Conservation (phyloP, 108 stramenopile species). For the Fistulifera solaris region DNA sequence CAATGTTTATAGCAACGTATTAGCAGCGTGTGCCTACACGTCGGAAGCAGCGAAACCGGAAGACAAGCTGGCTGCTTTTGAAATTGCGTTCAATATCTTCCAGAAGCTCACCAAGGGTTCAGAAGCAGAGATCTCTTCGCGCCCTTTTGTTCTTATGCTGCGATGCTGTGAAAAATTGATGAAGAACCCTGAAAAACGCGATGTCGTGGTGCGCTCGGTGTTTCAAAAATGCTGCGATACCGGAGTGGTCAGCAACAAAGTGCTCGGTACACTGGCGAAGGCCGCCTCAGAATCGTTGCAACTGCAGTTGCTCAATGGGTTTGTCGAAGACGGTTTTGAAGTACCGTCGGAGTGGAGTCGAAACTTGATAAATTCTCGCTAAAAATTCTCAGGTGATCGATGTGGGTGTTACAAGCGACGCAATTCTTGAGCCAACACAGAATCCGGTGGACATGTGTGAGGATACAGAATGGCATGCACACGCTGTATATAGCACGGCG, state of each 20-base stretch:
- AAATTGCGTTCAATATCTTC: conserved; percentile 20
- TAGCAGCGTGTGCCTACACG: conserved; percentile 31
- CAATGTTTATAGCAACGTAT: conserved; percentile 15
- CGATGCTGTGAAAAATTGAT: conserved; percentile 21
- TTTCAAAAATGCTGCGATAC: conserved; percentile 35
- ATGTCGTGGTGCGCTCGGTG: conserved; percentile 23
- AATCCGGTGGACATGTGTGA: conserved; percentile 13
- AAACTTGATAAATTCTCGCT: conserved; percentile 4
- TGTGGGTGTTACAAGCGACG: too few relatives aligned
- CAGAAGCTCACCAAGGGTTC: conserved; percentile 6
- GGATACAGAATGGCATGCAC: conserved; percentile 27
- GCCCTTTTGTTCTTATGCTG: conserved; percentile 27
- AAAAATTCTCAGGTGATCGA: too few relatives aligned
- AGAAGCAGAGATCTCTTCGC: neutral
- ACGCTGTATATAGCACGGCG: conserved; percentile 19
- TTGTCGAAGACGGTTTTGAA: conserved; percentile 19
- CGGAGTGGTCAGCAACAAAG: conserved; percentile 29
- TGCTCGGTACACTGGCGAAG: conserved; percentile 20
- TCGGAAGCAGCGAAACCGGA: conserved; percentile 8
- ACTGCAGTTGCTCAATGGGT: conserved; percentile 26
- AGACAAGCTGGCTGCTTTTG: conserved; percentile 25
- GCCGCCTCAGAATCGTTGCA: conserved; percentile 25
- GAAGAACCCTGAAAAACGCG: conserved; percentile 26
- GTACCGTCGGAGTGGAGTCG: conserved; percentile 32
- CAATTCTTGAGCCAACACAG: conserved; percentile 2